Evolutionary conservation across 768 basidiomycete species (phyloP).

Genomic region (Tubosaeta sp.): DNA sequence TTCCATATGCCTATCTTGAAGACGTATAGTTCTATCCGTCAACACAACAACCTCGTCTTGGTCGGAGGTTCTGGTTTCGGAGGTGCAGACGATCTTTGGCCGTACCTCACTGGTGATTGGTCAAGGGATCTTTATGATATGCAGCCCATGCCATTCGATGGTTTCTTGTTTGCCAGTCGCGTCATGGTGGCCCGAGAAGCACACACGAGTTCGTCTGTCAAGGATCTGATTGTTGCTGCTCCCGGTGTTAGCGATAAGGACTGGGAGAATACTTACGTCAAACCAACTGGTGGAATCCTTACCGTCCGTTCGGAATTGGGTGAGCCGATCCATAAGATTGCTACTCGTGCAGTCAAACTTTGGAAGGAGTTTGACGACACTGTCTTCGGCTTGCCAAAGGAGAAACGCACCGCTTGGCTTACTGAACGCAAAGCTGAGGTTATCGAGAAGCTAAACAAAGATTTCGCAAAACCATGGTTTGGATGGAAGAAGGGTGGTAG

Average conservation of each 20-base stretch:
- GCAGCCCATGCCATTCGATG: slow-evolving; percentile 98
- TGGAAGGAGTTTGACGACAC: slow-evolving; percentile 99
- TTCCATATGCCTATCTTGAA: slow-evolving; percentile 94
- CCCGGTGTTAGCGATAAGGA: slow-evolving; percentile 84
- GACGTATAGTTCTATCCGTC: slow-evolving; percentile 88
- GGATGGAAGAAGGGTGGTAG: slow-evolving; percentile 91
- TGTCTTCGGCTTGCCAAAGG: slow-evolving; percentile 92
- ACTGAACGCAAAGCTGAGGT: slow-evolving; percentile 83
- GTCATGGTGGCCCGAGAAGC: slow-evolving; percentile 99
- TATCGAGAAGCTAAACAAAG: slow-evolving; percentile 86
- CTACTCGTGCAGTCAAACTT: slow-evolving; percentile 92
- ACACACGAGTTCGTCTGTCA: slow-evolving; percentile 90
- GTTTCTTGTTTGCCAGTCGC: slow-evolving; percentile 92
- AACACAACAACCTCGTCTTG: slow-evolving; percentile 82
- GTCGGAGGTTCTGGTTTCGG: slow-evolving; percentile 96
- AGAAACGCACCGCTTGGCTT: slow-evolving; percentile 91
- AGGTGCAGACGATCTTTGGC: slow-evolving; percentile 92
- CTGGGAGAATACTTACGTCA: slow-evolving; percentile 94
- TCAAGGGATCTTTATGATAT: slow-evolving; percentile 72
- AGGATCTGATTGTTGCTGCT: slow-evolving; percentile 94
- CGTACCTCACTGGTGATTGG: slow-evolving; percentile 97
- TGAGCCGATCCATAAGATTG: slow-evolving; percentile 99
- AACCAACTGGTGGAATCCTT: slow-evolving; percentile 92
- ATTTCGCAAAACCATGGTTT: slow-evolving; percentile 98
- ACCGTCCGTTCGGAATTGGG: slow-evolving; percentile 97